Conservation (phyloP, 1,284 basidiomycete genomes). For the Malassezia japonica region DNA sequence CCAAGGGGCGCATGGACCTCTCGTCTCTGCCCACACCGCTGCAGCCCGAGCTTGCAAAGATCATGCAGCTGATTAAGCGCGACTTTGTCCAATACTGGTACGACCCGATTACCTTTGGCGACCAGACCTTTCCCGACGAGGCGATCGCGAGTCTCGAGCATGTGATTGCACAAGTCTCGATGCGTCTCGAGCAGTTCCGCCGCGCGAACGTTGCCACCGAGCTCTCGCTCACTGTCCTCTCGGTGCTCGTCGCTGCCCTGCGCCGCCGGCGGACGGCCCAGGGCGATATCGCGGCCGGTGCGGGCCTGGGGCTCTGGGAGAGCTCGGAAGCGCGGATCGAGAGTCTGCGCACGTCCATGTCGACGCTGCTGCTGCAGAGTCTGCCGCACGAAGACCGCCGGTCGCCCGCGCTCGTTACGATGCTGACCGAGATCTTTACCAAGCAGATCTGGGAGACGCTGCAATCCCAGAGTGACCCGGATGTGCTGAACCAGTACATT, state of each 20-base stretch:
- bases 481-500: constrained; percentile 15
- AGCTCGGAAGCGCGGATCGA: constrained; percentile 7
- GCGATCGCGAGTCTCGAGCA: constrained; percentile 8
- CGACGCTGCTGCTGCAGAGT: constrained; percentile 6
- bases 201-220: constrained; percentile 13
- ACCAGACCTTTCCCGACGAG: constrained; percentile 7
- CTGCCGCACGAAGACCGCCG: constrained; percentile 9
- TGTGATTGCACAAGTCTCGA: constrained; percentile 4
- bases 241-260: constrained; percentile 12
- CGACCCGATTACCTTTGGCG: constrained; percentile 15
- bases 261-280: constrained; percentile 1
- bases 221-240: constrained; percentile 13
- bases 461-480: constrained; percentile 12
- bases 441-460: constrained; percentile 12
- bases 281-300: background rate
- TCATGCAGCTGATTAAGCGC: constrained; percentile 7
- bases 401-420: constrained; percentile 4
- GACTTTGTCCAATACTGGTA: constrained; percentile 22
- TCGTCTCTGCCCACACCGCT: constrained; percentile 1
- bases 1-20: background rate
- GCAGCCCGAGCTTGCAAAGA: constrained; percentile 1
- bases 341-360: constrained; percentile 9
- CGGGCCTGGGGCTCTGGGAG: constrained; percentile 8
- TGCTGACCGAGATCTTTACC: constrained; percentile 11
- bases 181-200: constrained; percentile 9